phyloP scores from a whole-genome alignment of 106 monocot genomes.

The Apostasia ramifera region DNA sequence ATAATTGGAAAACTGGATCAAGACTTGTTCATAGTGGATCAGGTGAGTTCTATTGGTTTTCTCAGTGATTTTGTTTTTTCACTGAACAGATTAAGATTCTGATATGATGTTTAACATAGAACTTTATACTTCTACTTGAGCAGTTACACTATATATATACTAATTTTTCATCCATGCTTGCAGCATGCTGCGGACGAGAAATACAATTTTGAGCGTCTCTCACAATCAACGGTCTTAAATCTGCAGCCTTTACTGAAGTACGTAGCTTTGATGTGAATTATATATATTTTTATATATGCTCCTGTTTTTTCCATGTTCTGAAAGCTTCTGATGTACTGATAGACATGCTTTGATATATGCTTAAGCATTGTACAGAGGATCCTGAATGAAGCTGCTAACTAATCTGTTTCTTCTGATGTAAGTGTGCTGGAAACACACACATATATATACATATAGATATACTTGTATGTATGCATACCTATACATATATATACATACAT shows the following conservation, averaged over 20 bases:
- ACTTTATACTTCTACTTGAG: not conserved
- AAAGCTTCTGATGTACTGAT: too few relatives aligned
- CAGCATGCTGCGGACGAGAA: conserved; percentile 99
- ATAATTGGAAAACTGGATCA: conserved; percentile 87
- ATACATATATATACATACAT: too few relatives aligned
- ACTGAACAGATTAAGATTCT: not conserved
- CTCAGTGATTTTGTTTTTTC: not conserved
- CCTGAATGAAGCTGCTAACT: too few relatives aligned
- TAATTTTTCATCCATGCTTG: not conserved
- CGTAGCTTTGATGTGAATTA: conserved; percentile 13
- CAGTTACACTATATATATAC: not conserved
- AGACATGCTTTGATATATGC: too few relatives aligned
- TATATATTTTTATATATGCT: too few relatives aligned
- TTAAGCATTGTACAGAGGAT: too few relatives aligned
- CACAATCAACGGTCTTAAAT: conserved; percentile 74
- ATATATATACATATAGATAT: too few relatives aligned
- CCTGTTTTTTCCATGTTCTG: too few relatives aligned
- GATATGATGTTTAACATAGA: not conserved
- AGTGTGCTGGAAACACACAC: too few relatives aligned
- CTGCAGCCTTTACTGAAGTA: conserved; percentile 87
- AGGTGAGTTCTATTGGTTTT: conserved; percentile 40
- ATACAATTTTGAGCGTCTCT: conserved; percentile 85
- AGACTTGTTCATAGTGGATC: conserved; percentile 97
- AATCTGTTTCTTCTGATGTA: too few relatives aligned
- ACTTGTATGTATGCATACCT: too few relatives aligned